These are phyloP conservation scores for Rhizopus arrhizus DNA, from an alignment of 371 early-diverging fungal genomes.

Conservation along the genomic window DNA sequence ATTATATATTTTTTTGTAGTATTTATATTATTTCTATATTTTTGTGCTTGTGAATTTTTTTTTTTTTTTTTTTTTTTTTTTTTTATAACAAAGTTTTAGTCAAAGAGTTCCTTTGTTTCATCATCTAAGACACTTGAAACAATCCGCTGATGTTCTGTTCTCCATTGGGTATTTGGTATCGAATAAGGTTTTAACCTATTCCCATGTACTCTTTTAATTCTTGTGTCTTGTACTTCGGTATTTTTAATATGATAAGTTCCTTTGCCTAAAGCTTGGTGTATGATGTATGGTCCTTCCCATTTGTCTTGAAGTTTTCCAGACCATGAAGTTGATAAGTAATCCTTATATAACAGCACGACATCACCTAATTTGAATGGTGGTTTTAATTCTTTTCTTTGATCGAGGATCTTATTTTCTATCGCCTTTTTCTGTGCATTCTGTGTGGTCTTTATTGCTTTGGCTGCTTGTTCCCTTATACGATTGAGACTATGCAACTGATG, in stretches of 20 bases:
- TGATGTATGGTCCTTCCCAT: conserved; percentile 5
- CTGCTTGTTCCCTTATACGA: too few relatives aligned
- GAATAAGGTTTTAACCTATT: neutral
- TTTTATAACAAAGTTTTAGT: too few relatives aligned
- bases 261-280: neutral
- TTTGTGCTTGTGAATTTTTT: too few relatives aligned
- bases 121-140: neutral
- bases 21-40: too few relatives aligned
- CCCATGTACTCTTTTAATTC: neutral
- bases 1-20: too few relatives aligned
- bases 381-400: neutral
- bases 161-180: neutral
- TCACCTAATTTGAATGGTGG: conserved; percentile 1
- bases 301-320: neutral
- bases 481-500: too few relatives aligned
- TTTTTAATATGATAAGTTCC: neutral
- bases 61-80: too few relatives aligned
- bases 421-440: too few relatives aligned
- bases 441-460: too few relatives aligned
- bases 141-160: neutral
- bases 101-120: neutral
- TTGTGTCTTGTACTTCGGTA: neutral
- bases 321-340: conserved; percentile 7
- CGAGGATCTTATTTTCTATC: too few relatives aligned
- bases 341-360: neutral